Conservation (phyloP, 768 basidiomycete genomes). For the Tubosaeta brunneosetosa region DNA sequence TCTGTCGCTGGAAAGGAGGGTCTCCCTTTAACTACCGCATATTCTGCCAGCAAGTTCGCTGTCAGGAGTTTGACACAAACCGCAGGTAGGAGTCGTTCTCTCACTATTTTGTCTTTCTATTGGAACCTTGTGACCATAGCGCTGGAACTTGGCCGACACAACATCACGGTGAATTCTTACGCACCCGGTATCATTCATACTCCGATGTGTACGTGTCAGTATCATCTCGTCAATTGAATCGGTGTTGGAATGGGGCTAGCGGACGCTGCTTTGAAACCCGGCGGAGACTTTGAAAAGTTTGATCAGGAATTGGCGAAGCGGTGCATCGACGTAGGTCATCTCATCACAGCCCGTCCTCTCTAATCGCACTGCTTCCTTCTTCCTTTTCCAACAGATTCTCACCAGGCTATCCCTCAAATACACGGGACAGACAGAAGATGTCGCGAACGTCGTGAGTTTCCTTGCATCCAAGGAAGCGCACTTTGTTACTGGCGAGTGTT, state of each 20-base stretch:
- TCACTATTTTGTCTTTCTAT: neutral
- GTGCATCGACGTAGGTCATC: too few species aligned
- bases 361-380: too few species aligned
- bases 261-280: too few species aligned
- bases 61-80: slow-evolving; percentile 39
- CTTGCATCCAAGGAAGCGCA: slow-evolving; percentile 14
- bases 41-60: slow-evolving; percentile 39
- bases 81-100: slow-evolving; percentile 25
- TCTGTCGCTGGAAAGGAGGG: slow-evolving; percentile 11
- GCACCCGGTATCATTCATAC: too few species aligned
- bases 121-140: slow-evolving; percentile 1
- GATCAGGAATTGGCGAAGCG: too few species aligned
- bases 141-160: slow-evolving; percentile 17
- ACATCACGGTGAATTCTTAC: too few species aligned
- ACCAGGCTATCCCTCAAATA: neutral
- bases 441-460: slow-evolving; percentile 24
- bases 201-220: too few species aligned
- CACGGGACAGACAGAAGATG: slow-evolving; percentile 13
- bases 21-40: slow-evolving; percentile 12
- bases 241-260: too few species aligned
- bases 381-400: too few species aligned
- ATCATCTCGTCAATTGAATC: too few species aligned
- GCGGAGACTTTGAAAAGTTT: too few species aligned
- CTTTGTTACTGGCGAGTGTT: neutral
- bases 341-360: too few species aligned